phyloP scores from a whole-genome alignment of 805 yeast genomes.

The Saccharomycopsis sp. region DNA sequence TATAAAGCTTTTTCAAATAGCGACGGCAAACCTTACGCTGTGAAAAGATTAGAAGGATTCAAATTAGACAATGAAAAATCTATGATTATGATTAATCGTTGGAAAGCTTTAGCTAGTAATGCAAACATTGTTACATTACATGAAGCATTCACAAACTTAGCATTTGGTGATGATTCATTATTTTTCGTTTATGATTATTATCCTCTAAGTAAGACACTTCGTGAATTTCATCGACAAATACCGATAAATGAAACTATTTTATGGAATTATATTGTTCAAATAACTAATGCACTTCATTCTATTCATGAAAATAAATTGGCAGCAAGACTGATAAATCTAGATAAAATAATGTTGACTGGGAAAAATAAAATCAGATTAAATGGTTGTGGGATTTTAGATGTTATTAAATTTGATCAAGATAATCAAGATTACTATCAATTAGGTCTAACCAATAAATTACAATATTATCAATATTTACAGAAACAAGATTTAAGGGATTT shows the following conservation, averaged over 20 bases:
- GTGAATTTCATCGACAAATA: slow-evolving; percentile 54
- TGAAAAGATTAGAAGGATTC: slow-evolving; percentile 65
- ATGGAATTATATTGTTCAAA: slow-evolving; percentile 74
- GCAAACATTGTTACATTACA: slow-evolving; percentile 60
- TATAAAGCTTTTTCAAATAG: slow-evolving; percentile 75
- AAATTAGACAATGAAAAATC: slow-evolving; percentile 50
- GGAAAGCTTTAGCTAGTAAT: slow-evolving; percentile 47
- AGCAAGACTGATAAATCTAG: slow-evolving; percentile 54
- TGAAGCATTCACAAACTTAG: slow-evolving; percentile 82
- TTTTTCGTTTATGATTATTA: slow-evolving; percentile 78
- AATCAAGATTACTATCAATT: slow-evolving; percentile 16
- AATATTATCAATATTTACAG: slow-evolving; percentile 32
- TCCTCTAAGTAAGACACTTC: slow-evolving; percentile 67
- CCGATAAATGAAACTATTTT: slow-evolving; percentile 39
- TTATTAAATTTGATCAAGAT: slow-evolving; percentile 39
- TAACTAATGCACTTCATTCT: slow-evolving; percentile 59
- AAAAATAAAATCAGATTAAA: slow-evolving; percentile 60
- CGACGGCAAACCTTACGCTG: slow-evolving; percentile 72
- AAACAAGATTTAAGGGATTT: slow-evolving; percentile 49
- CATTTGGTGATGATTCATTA: slow-evolving; percentile 75
- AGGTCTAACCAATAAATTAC: slow-evolving; percentile 3
- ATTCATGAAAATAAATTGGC: slow-evolving; percentile 61
- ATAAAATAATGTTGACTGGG: slow-evolving; percentile 67
- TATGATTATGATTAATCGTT: slow-evolving; percentile 53
- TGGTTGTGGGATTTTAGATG: slow-evolving; percentile 65